Percentiles rank a stretch among this genome's conserved stretches.
Conservation (phyloP, 345 rosid species). For the Noccaea caerulescens region DNA sequence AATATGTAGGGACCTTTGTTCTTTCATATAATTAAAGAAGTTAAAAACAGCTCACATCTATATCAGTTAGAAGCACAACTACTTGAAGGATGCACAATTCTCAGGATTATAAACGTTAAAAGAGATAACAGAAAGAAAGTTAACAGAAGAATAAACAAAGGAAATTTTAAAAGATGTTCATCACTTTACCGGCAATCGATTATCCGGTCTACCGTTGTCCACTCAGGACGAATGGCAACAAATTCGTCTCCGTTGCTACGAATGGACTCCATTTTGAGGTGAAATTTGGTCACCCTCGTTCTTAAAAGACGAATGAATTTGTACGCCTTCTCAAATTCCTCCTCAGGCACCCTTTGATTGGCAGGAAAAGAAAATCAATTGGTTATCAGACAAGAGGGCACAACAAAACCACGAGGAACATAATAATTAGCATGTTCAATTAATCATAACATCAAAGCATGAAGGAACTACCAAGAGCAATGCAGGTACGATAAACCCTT, state of each 20-base stretch:
- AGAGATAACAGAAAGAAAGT: neutral
- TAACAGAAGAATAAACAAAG: neutral
- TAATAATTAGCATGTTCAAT: conserved; percentile 8
- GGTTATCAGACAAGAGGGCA: conserved; percentile 5
- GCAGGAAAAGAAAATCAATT: neutral
- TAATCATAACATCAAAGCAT: conserved; percentile 3
- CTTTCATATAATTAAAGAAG: too few relatives aligned
- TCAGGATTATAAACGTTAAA: neutral
- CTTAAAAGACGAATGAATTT: conserved; percentile 62
- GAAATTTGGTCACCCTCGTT: conserved; percentile 70
- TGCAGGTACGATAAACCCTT: conserved; percentile 90
- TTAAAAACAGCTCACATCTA: neutral
- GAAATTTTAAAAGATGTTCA: conserved; percentile 10
- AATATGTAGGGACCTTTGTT: too few relatives aligned
- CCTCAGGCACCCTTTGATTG: conserved; percentile 73
- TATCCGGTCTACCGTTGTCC: conserved; percentile 88
- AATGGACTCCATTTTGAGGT: conserved; percentile 52
- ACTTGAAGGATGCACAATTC: neutral
- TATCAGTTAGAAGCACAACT: neutral
- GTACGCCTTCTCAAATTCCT: conserved; percentile 74
- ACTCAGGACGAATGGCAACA: conserved; percentile 80
- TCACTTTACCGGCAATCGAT: conserved; percentile 70
- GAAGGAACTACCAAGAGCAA: conserved; percentile 73
- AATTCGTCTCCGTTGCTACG: conserved; percentile 63
- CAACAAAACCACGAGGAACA: conserved; percentile 13